A percentile compares a stretch with the other conserved stretches of the same genome.
phyloP scores from a whole-genome alignment of 1,284 basidiomycete genomes.

The Anthracocystis setariae region DNA sequence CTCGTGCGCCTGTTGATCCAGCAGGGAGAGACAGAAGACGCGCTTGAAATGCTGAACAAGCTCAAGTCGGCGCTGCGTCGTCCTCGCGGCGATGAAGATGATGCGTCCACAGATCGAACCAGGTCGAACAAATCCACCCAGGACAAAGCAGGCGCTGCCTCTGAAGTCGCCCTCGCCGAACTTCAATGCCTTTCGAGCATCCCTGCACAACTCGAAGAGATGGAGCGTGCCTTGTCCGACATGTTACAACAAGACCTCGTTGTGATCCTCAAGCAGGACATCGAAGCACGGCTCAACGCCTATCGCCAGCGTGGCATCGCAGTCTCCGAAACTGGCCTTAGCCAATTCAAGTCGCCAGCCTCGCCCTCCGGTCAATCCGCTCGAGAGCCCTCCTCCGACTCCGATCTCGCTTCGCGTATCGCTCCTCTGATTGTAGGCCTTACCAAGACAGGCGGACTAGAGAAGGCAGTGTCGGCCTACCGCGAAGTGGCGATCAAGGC shows the following conservation, averaged over 20 bases:
- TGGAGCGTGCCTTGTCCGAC: constrained; percentile 43
- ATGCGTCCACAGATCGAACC: neutral
- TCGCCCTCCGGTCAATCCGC: constrained; percentile 28
- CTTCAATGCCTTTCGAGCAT: constrained; percentile 37
- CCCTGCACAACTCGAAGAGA: constrained; percentile 54
- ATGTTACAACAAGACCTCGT: constrained; percentile 74
- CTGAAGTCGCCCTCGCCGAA: constrained; percentile 12
- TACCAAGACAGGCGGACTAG: constrained; percentile 78
- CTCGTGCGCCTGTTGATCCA: constrained; percentile 54
- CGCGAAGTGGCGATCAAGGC: constrained; percentile 78
- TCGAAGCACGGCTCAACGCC: constrained; percentile 69
- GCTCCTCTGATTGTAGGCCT: constrained; percentile 80
- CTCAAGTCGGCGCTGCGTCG: constrained; percentile 20
- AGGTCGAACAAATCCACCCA: neutral
- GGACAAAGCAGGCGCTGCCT: neutral
- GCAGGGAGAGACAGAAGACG: constrained; percentile 64
- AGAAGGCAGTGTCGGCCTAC: constrained; percentile 79
- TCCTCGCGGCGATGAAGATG: neutral
- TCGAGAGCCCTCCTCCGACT: constrained; percentile 19
- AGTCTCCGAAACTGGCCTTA: constrained; percentile 9
- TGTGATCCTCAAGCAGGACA: constrained; percentile 76
- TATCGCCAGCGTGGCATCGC: constrained; percentile 7
- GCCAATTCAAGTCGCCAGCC: constrained; percentile 19
- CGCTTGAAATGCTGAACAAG: constrained; percentile 55
- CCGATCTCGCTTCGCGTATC: constrained; percentile 73